Evolutionary conservation across 2,329 filamentous ascomycete genomes (phyloP), one percentile per base, ranked within the genome.

Genomic region (Cladosporium sp.): DNA sequence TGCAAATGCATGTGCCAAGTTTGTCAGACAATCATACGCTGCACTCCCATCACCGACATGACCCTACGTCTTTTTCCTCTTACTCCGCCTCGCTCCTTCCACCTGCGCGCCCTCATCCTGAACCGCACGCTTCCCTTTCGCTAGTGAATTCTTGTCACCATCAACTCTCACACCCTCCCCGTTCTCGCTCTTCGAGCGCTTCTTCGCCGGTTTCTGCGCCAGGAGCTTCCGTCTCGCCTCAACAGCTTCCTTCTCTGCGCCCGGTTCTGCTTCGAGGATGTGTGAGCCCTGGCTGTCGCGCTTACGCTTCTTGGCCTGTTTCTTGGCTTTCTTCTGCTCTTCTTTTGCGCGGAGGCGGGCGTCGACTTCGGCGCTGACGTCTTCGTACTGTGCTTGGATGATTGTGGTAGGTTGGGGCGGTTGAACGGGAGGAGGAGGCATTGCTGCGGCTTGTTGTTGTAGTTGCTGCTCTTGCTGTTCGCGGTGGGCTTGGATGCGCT

Each of bases 221-320:
- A 65, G 30, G 32, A 38, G 52, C 28, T 34, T 64, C 21, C 38
- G 47, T 30, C 32, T 52, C 10, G 58, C 47, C 38, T 60, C 38
- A 2, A 28, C 51, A 30, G 59, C 59, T 70, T 86, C 59, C 52
- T 61, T 51, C 32, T 68, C 68, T 7, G 64, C 63, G 24, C 58
- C 61, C 8, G 67, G 61, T 26, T 71, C 65, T 4, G 65, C 62
- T 49, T 68, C 64, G 12, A 65, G 49, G 32, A 66, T 44, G 58
- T 70, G 69, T 24, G 71, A 75, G 54, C 71, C 74, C 36, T 49
- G 66, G 49, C 73, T 76, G 38, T 76, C 75, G 1, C 76, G 71
- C 68, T 78, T 78, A 18, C 76, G 73, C 69, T 78, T 78, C 71
- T 73, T 76, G 44, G 71, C 66, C 67, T 69, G 63, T 38, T 69